Percentiles rank a stretch among this genome's conserved stretches.
phyloP scores from a whole-genome alignment of 108 stramenopile species.

The Ochromonas danica region DNA sequence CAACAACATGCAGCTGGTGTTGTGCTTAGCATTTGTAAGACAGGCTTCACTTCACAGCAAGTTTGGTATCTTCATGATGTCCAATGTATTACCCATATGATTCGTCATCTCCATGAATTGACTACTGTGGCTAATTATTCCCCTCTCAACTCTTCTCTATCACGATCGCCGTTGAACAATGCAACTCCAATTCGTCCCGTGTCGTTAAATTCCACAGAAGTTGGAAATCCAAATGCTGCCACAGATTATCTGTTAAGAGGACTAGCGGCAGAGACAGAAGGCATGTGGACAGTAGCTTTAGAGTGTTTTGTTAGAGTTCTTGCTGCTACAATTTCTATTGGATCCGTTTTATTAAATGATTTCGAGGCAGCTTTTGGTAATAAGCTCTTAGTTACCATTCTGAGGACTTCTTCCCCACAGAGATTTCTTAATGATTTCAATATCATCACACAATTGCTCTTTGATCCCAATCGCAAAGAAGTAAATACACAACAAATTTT shows the following conservation, averaged over 20 bases:
- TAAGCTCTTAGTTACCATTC: not conserved
- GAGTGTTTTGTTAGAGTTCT: slow-evolving; percentile 22
- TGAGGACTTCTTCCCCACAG: not conserved
- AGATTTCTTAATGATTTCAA: slow-evolving; percentile 19
- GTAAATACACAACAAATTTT: not conserved
- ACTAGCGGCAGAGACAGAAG: slow-evolving; percentile 3
- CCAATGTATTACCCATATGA: slow-evolving; percentile 2
- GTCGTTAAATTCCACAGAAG: not conserved
- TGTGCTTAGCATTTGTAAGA: not conserved
- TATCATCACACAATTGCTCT: not conserved
- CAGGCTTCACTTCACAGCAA: slow-evolving; percentile 31
- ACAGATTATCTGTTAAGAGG: not conserved
- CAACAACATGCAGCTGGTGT: not conserved
- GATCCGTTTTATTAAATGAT: slow-evolving; percentile 10
- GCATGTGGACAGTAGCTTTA: slow-evolving; percentile 12
- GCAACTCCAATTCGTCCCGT: too few species aligned
- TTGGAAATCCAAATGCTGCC: not conserved
- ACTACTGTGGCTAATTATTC: not conserved
- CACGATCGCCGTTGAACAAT: too few species aligned
- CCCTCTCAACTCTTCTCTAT: not conserved
- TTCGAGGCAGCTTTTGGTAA: not conserved
- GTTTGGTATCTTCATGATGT: slow-evolving; percentile 30
- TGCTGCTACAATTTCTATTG: not conserved
- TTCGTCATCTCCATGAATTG: slow-evolving; percentile 1
- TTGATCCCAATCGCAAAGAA: not conserved